Base-by-base conservation (phyloP, 2,329 filamentous ascomycete genomes). In the Fusarium sp. region DNA sequence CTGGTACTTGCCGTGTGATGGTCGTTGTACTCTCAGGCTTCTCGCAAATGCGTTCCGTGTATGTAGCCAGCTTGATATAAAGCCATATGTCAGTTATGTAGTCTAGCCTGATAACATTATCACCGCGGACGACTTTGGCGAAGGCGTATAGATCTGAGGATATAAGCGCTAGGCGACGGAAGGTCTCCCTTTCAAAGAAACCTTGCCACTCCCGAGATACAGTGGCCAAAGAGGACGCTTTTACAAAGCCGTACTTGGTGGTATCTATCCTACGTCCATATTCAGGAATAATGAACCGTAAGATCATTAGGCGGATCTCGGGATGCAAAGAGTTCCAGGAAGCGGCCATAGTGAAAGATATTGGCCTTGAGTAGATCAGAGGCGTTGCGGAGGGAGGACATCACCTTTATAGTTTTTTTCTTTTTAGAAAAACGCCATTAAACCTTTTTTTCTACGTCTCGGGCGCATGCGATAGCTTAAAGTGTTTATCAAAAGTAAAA, bases 201-300 rank as follows among this genome's bases (percentile, higher is more conserved):
- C 10, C 32, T 48, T 62, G 51, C 61, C 61, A 62, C 6, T 59
- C 61, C 41, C 15, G 36, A 22, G 36, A 64, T 11, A 64, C 58
- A 4, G 51, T 40, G 25, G 58, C 58, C 2, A 64, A 24, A 1
- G 32, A 28, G 41, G 54, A 38, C n/a, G 34, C 26, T 22, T 26
- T 41, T 6, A 39, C 8, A 24, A 36, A 56, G 11, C 9, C 32
- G 7, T 19, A 29, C 4, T 28, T 2, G 12, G n/a, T 8, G 6
- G 31, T 36, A 35, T 43, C 25, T 29, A 25, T 13, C 19, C 19
- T 19, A 2, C 19, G 6, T 19, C 28, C 22, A 6, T 39, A 22
- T 19, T 55, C n/a, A 10, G 42, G 42, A 13, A 31, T 8, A 13
- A 55, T 41, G 12, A 2, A 61, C 10, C 25, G 9, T 4, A 65